Evolutionary conservation across 805 yeast species (phyloP).

Genomic region (Metschnikowia vanudenii): DNA sequence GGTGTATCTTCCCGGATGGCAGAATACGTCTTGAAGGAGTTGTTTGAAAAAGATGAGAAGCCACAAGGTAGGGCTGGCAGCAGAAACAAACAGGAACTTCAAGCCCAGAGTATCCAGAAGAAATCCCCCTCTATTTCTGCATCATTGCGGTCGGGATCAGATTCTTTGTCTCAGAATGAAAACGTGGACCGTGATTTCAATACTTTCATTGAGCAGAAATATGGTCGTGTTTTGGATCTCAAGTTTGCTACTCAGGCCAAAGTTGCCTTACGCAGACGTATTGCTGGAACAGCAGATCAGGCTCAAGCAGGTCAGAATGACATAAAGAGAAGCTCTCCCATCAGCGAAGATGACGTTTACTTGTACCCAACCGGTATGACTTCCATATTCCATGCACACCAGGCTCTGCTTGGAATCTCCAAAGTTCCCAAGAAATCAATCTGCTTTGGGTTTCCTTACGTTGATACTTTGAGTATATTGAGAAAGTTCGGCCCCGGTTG

Average conservation of each 20-base stretch:
- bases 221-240: slow-evolving; percentile 83
- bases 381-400: slow-evolving; percentile 79
- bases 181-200: slow-evolving; percentile 53
- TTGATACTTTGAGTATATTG: slow-evolving; percentile 83
- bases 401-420: slow-evolving; percentile 38
- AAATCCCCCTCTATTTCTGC: slow-evolving; percentile 35
- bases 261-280: slow-evolving; percentile 66
- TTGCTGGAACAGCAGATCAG: slow-evolving; percentile 62
- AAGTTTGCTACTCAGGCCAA: slow-evolving; percentile 76
- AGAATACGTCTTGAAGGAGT: slow-evolving; percentile 72
- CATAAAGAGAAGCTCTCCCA: slow-evolving; percentile 28
- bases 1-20: slow-evolving; percentile 91
- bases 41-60: slow-evolving; percentile 30
- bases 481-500: slow-evolving; percentile 91
- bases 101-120: slow-evolving; percentile 32
- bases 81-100: slow-evolving; percentile 34
- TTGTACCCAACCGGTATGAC: slow-evolving; percentile 93
- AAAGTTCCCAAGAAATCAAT: slow-evolving; percentile 57
- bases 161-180: slow-evolving; percentile 23
- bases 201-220: slow-evolving; percentile 80
- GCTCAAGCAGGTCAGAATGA: slow-evolving; percentile 27
- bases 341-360: slow-evolving; percentile 67
- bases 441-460: slow-evolving; percentile 95
- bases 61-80: slow-evolving; percentile 15
- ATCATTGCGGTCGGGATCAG: slow-evolving; percentile 26